Base-by-base conservation (phyloP, 148 eudicot genomes). In the Dianthus caryophyllus region DNA sequence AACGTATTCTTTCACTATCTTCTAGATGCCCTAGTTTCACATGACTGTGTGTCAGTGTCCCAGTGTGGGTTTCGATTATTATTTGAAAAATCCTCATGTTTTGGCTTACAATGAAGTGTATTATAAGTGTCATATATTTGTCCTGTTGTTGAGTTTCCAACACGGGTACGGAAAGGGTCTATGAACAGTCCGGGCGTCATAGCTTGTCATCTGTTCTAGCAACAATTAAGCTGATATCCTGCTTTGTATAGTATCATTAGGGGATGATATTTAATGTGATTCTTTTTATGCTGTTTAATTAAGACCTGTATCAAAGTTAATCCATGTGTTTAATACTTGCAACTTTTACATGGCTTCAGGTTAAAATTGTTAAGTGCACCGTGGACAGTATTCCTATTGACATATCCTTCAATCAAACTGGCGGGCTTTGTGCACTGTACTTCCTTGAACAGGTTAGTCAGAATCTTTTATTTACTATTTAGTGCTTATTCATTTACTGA, bases 381-480 rank as follows among this genome's bases (percentile, higher is more conserved):
- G 85, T 84, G 69, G 77, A 64, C 33, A 68, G 66, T 67, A 72
- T 84, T 43, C 65, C 77, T 6, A 79, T 81, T 6, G 87, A 84
- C 48, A 84, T 84, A 58, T 84, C 87, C 22, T 71, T 84, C 71
- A 84, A 84, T 64, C 87, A 79, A 72, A 75, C 77, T 17, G 79
- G 74, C n/a, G 87, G 87, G 48, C 71, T 81, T 39, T 63, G 58
- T 70, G 70, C 85, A 8, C 51, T 79, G 60, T 56, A 67, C 78
- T 84, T 84, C 73, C 79, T 84, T 56, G 84, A 83, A 25, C 76
- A 78, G 87, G 87, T 71, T 52, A 47, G 47, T 61, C 9, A 9
- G 48, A 61, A 61, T 61, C 17, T 53, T 49, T 33, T 25, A 33
- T 63, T 68, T 16, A 59, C 31, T 11, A 39, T 30, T 13, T 15